phyloP scores from a whole-genome alignment of 805 yeast species.

The Starmerella etchellsii region DNA sequence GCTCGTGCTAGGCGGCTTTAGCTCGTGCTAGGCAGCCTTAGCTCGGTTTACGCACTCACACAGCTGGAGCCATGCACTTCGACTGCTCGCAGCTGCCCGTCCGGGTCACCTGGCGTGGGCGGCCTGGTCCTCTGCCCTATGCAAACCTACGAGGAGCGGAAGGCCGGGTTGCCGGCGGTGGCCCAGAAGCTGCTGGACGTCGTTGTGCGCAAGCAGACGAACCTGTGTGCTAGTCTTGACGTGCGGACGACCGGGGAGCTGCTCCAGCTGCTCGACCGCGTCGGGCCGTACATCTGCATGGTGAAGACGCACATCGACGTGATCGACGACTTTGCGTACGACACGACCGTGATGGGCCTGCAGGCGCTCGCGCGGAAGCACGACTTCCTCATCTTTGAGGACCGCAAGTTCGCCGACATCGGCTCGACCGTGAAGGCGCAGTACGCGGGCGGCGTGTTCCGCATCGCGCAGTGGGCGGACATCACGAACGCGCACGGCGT shows the following conservation, averaged over 20 bases:
- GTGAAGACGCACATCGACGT: slow-evolving; percentile 93
- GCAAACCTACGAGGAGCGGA: slow-evolving; percentile 25
- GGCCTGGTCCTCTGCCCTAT: too few relatives aligned
- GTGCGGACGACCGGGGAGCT: slow-evolving; percentile 71
- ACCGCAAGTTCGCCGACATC: slow-evolving; percentile 95
- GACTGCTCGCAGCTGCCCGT: too few relatives aligned
- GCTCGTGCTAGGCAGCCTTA: too few relatives aligned
- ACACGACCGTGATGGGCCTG: slow-evolving; percentile 65
- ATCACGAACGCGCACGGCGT: slow-evolving; percentile 97
- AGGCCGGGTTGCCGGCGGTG: slow-evolving; percentile 59
- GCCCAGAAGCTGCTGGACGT: slow-evolving; percentile 60
- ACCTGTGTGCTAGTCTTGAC: slow-evolving; percentile 90
- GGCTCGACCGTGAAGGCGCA: slow-evolving; percentile 95
- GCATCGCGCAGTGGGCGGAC: slow-evolving; percentile 89
- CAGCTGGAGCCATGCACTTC: too few relatives aligned
- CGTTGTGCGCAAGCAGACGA: slow-evolving; percentile 71
- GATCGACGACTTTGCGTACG: slow-evolving; percentile 75
- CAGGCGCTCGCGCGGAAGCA: slow-evolving; percentile 62
- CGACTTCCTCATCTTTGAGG: slow-evolving; percentile 86
- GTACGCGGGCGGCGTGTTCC: slow-evolving; percentile 78
- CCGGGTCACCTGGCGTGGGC: too few relatives aligned
- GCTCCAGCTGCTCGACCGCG: slow-evolving; percentile 52
- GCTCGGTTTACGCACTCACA: too few relatives aligned
- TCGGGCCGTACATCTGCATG: slow-evolving; percentile 86
- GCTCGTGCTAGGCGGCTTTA: too few relatives aligned